A percentile compares a stretch with the other conserved stretches of the same genome.
Evolutionary conservation across 1,284 basidiomycete genomes (phyloP).

Genomic region (Tilletia walkeri): DNA sequence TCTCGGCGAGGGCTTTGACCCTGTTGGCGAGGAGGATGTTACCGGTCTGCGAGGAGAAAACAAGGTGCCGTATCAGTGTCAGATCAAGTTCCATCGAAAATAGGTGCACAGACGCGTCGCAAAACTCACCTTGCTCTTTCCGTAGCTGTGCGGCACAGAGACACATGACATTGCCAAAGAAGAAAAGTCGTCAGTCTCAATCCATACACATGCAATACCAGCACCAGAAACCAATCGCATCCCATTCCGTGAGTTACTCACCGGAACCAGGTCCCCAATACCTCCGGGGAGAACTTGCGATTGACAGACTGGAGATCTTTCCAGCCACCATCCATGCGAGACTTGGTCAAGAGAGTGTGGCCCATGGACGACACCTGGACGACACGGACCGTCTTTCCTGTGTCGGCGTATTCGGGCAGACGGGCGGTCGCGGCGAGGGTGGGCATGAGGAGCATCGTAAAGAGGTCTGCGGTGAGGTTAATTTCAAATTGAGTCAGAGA

Average conservation of each 20-base stretch:
- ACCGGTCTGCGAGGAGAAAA: slow-evolving; percentile 18
- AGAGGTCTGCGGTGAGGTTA: not conserved
- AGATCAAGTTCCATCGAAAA: not conserved
- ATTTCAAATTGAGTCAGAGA: not conserved
- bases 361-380: slow-evolving; percentile 39
- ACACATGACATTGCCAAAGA: not conserved
- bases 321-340: slow-evolving; percentile 29
- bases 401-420: slow-evolving; percentile 35
- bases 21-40: slow-evolving; percentile 43
- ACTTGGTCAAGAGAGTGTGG: slow-evolving; percentile 17
- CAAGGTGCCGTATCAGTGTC: not conserved
- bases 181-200: no score
- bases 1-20: slow-evolving; percentile 26
- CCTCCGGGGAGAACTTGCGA: slow-evolving; percentile 35
- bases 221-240: not conserved
- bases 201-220: no score
- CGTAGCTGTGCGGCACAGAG: slow-evolving; percentile 21
- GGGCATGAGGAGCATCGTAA: slow-evolving; percentile 13
- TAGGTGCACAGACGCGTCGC: not conserved
- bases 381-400: slow-evolving; percentile 28
- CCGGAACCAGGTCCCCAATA: slow-evolving; percentile 31
- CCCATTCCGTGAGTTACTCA: not conserved
- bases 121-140: slow-evolving; percentile 30
- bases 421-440: slow-evolving; percentile 34
- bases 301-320: slow-evolving; percentile 34